A percentile compares a stretch with the other conserved stretches of the same genome.
These are phyloP conservation scores for Alternaria alternata DNA, from an alignment of 2,329 filamentous ascomycete species.

Conservation along the genomic window DNA sequence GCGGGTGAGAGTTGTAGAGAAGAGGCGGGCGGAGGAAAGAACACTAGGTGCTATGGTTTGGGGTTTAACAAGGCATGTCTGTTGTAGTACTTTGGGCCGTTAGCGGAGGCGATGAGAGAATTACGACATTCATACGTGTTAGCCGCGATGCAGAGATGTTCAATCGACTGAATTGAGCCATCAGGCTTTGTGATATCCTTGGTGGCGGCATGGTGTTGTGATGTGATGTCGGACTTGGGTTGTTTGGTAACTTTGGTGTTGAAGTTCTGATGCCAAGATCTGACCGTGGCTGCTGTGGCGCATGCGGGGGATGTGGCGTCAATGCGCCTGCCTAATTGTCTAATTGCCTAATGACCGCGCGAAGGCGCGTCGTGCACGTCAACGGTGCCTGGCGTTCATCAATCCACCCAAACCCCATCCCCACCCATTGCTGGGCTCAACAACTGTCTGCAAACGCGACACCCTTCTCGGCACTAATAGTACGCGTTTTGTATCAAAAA, in stretches of 20 bases:
- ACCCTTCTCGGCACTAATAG: not conserved
- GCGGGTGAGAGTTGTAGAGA: conserved; percentile 72
- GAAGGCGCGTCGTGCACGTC: conserved; percentile 31
- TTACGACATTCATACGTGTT: conserved; percentile 29
- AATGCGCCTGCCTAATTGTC: conserved; percentile 18
- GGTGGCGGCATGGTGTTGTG: conserved; percentile 51
- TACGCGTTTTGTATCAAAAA: not conserved
- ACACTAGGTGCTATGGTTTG: conserved; percentile 42
- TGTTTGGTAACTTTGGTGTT: conserved; percentile 9
- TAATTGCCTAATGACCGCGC: conserved; percentile 23
- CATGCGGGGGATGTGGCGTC: conserved; percentile 16
- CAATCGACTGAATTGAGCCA: conserved; percentile 45
- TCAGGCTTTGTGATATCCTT: conserved; percentile 46
- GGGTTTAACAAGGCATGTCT: conserved; percentile 41
- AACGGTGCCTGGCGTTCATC: conserved; percentile 13
- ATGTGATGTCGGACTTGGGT: conserved; percentile 8
- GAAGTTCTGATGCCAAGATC: conserved; percentile 40
- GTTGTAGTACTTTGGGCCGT: conserved; percentile 29
- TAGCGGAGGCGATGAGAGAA: conserved; percentile 2
- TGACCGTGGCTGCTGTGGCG: conserved; percentile 19
- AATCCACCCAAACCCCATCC: conserved; percentile 7
- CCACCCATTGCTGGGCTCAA: conserved; percentile 4
- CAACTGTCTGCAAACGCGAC: not conserved
- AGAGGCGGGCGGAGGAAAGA: conserved; percentile 59
- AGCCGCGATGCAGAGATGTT: conserved; percentile 34